Evolutionary conservation across 139 green algal species (phyloP), one percentile per base, ranked within the genome.

Genomic region (Chlorella sp.): DNA sequence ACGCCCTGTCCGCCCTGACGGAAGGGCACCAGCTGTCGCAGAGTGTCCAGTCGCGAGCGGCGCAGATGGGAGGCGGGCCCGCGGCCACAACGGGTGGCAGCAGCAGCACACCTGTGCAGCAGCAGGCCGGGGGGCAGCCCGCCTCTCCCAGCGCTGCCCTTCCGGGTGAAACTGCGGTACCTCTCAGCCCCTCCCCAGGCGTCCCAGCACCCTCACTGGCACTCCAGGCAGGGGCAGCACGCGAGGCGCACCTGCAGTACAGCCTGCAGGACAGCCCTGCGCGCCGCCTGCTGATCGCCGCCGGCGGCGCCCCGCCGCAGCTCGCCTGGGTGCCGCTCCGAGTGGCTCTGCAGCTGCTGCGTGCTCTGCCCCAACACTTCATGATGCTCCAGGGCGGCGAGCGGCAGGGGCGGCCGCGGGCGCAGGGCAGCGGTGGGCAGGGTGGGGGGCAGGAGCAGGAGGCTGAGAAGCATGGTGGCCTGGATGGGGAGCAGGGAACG

Each of bases 321-420:
- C 86, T 91, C 61, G 89, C 80, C 19, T 76, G 73, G 61, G 61
- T 91, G 61, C 89, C 89, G 34, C 39, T 91, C 16, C 39, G 89
- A 0, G 71, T 91, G 0, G 89, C 89, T 60, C 82, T 91, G 77
- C 19, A 26, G 24, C 79, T 91, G 85, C 89, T 91, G 61, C 39
- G 48, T 32, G 68, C 36, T 19, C 75, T 89, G 76, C 85, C 89
- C 1, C 80, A 85, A 53, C 84, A 87, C 61, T 91, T 91, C 42
- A 26, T 91, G 76, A 32, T 91, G 77, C 68, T 91, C 37, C 61
- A 86, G 53, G 68, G 40, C 30, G 69, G 14, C 40, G 22, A 34
- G 28, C 42, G 71, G 30, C 30, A n/a, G 22, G 22, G 48, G 36
- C 28, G 37, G 32, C 36, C 3, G 34, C 53, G 53, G 57, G 32